These are phyloP conservation scores for Pterulicium gracile DNA, from an alignment of 1,284 basidiomycete genomes.

Conservation along the genomic window DNA sequence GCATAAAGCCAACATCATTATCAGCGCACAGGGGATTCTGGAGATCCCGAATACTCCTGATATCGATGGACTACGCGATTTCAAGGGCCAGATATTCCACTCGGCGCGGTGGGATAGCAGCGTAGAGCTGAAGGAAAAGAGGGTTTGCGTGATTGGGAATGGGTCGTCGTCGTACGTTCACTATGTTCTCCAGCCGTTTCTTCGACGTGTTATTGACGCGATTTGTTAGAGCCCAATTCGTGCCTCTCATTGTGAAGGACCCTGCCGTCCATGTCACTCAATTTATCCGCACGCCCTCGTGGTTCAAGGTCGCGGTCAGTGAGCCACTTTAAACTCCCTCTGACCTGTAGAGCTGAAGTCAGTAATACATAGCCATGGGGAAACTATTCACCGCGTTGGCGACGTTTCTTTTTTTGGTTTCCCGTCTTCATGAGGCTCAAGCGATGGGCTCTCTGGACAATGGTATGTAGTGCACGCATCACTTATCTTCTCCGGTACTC, in stretches of 20 bases:
- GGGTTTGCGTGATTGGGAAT: constrained; percentile 40
- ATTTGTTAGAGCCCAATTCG: constrained; percentile 27
- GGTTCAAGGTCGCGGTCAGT: constrained; percentile 30
- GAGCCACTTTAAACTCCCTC: not conserved
- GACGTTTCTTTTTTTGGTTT: not conserved
- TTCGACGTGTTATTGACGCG: constrained; percentile 13
- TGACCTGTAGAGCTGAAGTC: not conserved
- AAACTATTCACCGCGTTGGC: constrained; percentile 16
- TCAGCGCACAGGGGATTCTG: constrained; percentile 34
- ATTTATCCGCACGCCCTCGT: constrained; percentile 35
- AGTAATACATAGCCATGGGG: constrained; percentile 16
- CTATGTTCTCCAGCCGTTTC: constrained; percentile 24
- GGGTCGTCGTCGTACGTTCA: constrained; percentile 33
- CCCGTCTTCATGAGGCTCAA: not conserved
- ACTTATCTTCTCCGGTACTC: no score
- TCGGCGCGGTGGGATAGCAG: constrained; percentile 33
- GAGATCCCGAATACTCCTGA: constrained; percentile 25
- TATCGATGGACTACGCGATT: constrained; percentile 28
- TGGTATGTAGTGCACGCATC: no score
- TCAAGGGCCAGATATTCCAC: constrained; percentile 37
- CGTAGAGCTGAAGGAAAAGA: constrained; percentile 28
- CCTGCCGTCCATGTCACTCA: constrained; percentile 28
- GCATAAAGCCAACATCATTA: constrained; percentile 23
- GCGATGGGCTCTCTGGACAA: not conserved
- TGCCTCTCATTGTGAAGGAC: constrained; percentile 31